Base-by-base conservation (phyloP, 2,329 filamentous ascomycete species). In the Colletotrichum orchidophilum region DNA sequence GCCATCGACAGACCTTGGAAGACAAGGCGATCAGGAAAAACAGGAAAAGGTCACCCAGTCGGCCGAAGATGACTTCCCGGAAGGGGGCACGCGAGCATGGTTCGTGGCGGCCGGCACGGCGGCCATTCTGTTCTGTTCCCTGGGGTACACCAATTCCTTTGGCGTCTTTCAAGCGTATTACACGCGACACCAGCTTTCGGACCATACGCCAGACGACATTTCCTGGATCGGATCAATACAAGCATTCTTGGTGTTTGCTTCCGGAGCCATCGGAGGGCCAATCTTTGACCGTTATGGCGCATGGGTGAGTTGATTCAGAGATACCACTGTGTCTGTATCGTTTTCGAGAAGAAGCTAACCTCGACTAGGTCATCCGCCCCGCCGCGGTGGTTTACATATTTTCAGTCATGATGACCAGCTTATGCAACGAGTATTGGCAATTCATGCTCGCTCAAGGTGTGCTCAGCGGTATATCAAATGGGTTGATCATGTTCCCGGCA, bases 371-470 rank as follows among this genome's bases (percentile, higher is more conserved):
- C 2, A 69, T 75, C 9, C 73, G 73, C 5, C 74, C 74, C 1
- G 74, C 73, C 1, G 63, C 73, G 0, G 24, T 72, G 0, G 2
- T 73, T 11, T 75, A 75, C 63, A 26, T 79, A 5, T 50, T 79
- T 21, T 77, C 76, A 6, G 72, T 81, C 58, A 77, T 78, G 73
- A 80, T 82, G 77, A 75, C 77, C 3, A 81, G 79, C 55, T 59
- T 85, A 12, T 82, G 80, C 75, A 75, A 65, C 1, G 65, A 78
- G 39, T 84, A 83, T 74, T 85, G 77, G 66, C 82, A 85, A 42
- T 79, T 83, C 74, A 77, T 84, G 69, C 79, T 85, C 6, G 78
- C 79, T 1, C 83, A 84, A 72, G 82, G 80, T 24, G 62, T 84
- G 5, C 75, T 83, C 5, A 70, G 80, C 8, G 82, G 82, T 5